Evolutionary conservation across 371 early-diverging fungal species (phyloP).

Genomic region (Mycotypha africana): DNA sequence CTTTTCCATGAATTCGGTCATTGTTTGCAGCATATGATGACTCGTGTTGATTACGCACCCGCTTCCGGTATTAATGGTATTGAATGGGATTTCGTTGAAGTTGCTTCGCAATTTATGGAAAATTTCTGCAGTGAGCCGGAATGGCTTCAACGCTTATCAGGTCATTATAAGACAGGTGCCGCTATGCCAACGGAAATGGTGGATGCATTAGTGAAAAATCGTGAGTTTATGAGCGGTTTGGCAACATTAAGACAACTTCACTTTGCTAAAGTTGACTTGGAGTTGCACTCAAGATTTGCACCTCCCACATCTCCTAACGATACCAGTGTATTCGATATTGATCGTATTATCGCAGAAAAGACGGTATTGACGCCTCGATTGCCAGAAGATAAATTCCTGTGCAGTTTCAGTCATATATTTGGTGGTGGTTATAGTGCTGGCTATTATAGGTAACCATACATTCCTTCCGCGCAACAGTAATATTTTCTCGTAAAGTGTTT

Average conservation of each 20-base stretch:
- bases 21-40: slow-evolving; percentile 66
- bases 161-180: slow-evolving; percentile 55
- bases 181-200: slow-evolving; percentile 61
- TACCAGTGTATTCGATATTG: slow-evolving; percentile 51
- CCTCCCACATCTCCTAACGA: slow-evolving; percentile 22
- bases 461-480: no score
- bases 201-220: slow-evolving; percentile 42
- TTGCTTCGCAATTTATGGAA: slow-evolving; percentile 71
- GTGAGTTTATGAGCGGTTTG: slow-evolving; percentile 52
- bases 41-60: slow-evolving; percentile 59
- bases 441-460: slow-evolving; percentile 57
- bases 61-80: slow-evolving; percentile 67
- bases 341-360: slow-evolving; percentile 47
- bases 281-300: slow-evolving; percentile 49
- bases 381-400: slow-evolving; percentile 55
- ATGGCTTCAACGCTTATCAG: slow-evolving; percentile 50
- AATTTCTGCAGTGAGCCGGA: slow-evolving; percentile 61
- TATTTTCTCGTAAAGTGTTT: no score
- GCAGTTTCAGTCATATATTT: slow-evolving; percentile 63
- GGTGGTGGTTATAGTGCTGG: slow-evolving; percentile 63
- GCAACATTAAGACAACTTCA: slow-evolving; percentile 61
- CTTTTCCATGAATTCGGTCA: slow-evolving; percentile 71
- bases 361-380: slow-evolving; percentile 47
- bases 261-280: slow-evolving; percentile 55
- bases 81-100: slow-evolving; percentile 63